Percentiles rank a stretch among this genome's conserved stretches.
These are phyloP conservation scores for Coccomyxa sp. DNA, from an alignment of 139 green algal species.

Conservation along the genomic window DNA sequence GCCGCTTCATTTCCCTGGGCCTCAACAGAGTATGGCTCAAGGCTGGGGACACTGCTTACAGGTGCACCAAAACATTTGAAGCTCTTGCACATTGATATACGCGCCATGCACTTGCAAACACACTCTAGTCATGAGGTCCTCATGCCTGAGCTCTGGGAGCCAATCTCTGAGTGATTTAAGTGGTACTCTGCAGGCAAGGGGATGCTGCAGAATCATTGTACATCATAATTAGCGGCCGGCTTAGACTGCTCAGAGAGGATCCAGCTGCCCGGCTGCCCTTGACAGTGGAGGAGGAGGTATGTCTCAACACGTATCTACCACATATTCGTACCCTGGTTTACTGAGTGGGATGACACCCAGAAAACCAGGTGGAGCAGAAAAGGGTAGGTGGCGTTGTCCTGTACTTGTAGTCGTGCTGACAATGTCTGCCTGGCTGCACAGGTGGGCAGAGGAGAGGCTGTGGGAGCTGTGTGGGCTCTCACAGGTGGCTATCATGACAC, in stretches of 20 bases:
- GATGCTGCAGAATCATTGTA: slow-evolving; percentile 63
- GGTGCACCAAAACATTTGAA: slow-evolving; percentile 6
- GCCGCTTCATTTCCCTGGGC: slow-evolving; percentile 65
- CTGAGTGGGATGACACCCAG: too few relatives aligned
- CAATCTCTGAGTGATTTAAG: not conserved
- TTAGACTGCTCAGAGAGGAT: slow-evolving; percentile 49
- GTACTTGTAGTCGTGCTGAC: too few relatives aligned
- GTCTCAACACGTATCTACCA: not conserved
- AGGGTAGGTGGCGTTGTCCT: too few relatives aligned
- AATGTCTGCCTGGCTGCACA: not conserved
- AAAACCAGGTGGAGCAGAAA: too few relatives aligned
- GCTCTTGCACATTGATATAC: too few relatives aligned
- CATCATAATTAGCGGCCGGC: slow-evolving; percentile 68
- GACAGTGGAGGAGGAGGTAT: slow-evolving; percentile 52
- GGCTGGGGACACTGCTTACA: slow-evolving; percentile 61
- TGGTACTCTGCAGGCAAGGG: slow-evolving; percentile 24
- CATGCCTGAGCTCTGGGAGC: too few relatives aligned
- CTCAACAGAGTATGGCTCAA: slow-evolving; percentile 73
- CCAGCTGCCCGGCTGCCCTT: slow-evolving; percentile 5
- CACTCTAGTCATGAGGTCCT: too few relatives aligned
- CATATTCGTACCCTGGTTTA: too few relatives aligned
- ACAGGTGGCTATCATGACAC: slow-evolving; percentile 57
- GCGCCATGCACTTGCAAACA: too few relatives aligned
- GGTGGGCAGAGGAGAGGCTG: slow-evolving; percentile 54
- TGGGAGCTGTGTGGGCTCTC: slow-evolving; percentile 68